A percentile compares a stretch with the other conserved stretches of the same genome.
These are phyloP conservation scores for Fusarium sp. DNA, from an alignment of 2,329 filamentous ascomycete genomes.

Conservation along the genomic window DNA sequence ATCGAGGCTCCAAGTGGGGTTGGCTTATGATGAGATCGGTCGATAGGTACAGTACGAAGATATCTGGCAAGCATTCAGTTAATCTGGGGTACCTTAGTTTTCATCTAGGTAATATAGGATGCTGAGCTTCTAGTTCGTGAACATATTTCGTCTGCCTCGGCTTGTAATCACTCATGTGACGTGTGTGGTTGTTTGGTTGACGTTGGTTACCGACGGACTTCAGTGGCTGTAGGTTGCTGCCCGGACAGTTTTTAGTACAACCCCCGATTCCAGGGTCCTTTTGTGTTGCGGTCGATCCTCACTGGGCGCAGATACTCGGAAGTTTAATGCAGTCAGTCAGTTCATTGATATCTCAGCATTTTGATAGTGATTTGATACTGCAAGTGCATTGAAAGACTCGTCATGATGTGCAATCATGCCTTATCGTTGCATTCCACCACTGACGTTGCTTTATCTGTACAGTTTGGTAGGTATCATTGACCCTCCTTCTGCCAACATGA, in stretches of 20 bases:
- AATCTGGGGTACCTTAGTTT: not conserved
- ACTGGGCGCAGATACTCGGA: not conserved
- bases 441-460: not conserved
- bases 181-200: slow-evolving; percentile 2
- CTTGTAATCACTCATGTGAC: slow-evolving; percentile 11
- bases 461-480: not conserved
- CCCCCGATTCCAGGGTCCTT: slow-evolving; percentile 15
- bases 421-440: not conserved
- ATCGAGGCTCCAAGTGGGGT: slow-evolving; percentile 26
- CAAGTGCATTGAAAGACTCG: not conserved
- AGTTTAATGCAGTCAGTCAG: not conserved
- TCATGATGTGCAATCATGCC: not conserved
- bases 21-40: not conserved
- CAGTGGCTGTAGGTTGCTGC: not conserved
- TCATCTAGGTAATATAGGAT: not conserved
- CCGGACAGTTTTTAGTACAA: not conserved
- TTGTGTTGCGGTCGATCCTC: slow-evolving; percentile 14
- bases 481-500: not conserved
- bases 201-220: not conserved
- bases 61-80: not conserved
- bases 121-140: not conserved
- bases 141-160: slow-evolving; percentile 6
- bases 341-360: not conserved
- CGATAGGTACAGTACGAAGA: not conserved
- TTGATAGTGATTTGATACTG: not conserved